Evolutionary conservation across 2,329 filamentous ascomycete genomes (phyloP), one percentile per base, ranked within the genome.

Genomic region (Dactylellina cionopaga): DNA sequence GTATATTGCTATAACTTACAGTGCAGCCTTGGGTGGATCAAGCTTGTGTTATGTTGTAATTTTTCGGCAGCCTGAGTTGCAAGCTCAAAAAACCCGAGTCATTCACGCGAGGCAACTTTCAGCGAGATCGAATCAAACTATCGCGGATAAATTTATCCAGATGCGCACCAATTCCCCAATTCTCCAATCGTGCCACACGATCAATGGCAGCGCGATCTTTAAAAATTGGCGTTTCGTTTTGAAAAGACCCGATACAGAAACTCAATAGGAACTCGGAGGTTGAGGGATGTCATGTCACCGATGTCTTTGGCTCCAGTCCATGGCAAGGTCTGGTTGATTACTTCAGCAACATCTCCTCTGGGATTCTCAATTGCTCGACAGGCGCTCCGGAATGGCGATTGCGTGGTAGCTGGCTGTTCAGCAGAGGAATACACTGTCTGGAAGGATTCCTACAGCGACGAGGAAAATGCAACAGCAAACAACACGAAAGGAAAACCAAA

Each of bases 381-480:
- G 77, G 85, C 96, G 43, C 88, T 98, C 49, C 87, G 88, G n/a
- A 92, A 97, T 81, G 94, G 95, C 51, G 95, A 98, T 81, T 93
- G 90, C 79, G 90, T 96, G 47, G 90, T 94, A 49, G 90, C 92
- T 3, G 95, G 93, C 59, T 85, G 97, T 31, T 88, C 91, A 49
- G 90, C 92, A 2, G 83, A 86, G 54, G 91, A 95, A 80, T 89
- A 93, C 75, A 90, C 93, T 77, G 46, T 13, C 35, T 68, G 54
- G 54, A 62, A 41, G 69, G 49, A 56, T 7, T 49, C 44, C 15
- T 22, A 37, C 11, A 37, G 41, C 11, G 29, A 10, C 7, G 35
- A 19, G 5, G 22, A 58, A 74, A 74, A 74, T 62, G 62, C 60
- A 74, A 74, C 69, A 74, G 52, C 33, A 5, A 39, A 68, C 63